A percentile compares a stretch with the other conserved stretches of the same genome.
Conservation (phyloP, 2,329 filamentous ascomycete genomes). For the Juglanconis juglandina region DNA sequence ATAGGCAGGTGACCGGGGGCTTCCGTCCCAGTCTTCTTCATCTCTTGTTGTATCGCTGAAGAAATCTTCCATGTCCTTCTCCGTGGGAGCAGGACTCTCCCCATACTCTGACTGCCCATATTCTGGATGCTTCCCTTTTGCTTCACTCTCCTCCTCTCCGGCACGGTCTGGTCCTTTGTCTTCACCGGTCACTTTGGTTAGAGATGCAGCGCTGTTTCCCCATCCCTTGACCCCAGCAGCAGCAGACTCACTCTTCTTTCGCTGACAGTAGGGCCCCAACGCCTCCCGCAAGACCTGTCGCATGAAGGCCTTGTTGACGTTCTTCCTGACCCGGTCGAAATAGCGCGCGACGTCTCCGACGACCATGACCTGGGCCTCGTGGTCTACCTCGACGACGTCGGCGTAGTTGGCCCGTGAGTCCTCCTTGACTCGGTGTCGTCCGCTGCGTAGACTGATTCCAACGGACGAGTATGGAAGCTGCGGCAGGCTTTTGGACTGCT, state of each 20-base stretch:
- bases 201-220: slow-evolving; percentile 16
- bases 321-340: slow-evolving; percentile 34
- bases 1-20: neutral
- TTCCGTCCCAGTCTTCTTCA: slow-evolving; percentile 11
- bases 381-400: slow-evolving; percentile 34
- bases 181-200: slow-evolving; percentile 1
- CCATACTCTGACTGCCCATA: neutral
- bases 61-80: slow-evolving; percentile 9
- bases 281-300: slow-evolving; percentile 32
- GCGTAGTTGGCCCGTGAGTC: slow-evolving; percentile 36
- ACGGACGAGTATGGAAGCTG: slow-evolving; percentile 32
- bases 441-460: slow-evolving; percentile 31
- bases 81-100: neutral
- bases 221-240: slow-evolving; percentile 14
- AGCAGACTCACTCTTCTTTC: slow-evolving; percentile 21
- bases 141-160: neutral
- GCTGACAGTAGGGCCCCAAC: slow-evolving; percentile 31
- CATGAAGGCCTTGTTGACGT: slow-evolving; percentile 37
- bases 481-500: slow-evolving; percentile 23
- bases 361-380: slow-evolving; percentile 34
- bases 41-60: slow-evolving; percentile 6
- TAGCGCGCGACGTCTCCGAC: slow-evolving; percentile 34
- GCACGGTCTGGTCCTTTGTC: neutral
- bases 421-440: slow-evolving; percentile 32
- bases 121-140: neutral